These are phyloP conservation scores for Tuber microsphaerosporum DNA, from an alignment of 495 filamentous ascomycete genomes.

Conservation along the genomic window DNA sequence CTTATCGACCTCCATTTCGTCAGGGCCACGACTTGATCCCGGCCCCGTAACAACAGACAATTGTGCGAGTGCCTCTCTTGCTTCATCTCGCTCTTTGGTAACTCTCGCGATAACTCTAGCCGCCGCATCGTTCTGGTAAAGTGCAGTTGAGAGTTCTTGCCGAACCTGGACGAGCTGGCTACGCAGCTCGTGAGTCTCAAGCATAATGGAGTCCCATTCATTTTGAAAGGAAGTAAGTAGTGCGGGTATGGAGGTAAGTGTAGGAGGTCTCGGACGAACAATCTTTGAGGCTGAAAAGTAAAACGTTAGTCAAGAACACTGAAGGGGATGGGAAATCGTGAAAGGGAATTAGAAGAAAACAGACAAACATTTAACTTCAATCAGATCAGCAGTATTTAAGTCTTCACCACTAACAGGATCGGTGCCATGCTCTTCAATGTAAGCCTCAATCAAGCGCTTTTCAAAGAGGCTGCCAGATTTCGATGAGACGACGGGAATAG, in stretches of 20 bases:
- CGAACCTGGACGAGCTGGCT: conserved; percentile 82
- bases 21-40: conserved; percentile 51
- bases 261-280: conserved; percentile 83
- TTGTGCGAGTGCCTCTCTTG: conserved; percentile 81
- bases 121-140: conserved; percentile 95
- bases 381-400: conserved; percentile 73
- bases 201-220: conserved; percentile 90
- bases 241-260: conserved; percentile 93
- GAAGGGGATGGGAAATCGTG: no score
- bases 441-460: conserved; percentile 87
- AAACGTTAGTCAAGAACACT: conserved; percentile 2
- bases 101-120: conserved; percentile 85
- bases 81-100: conserved; percentile 83
- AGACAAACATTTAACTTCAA: conserved; percentile 63
- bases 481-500: conserved; percentile 85
- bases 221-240: conserved; percentile 94
- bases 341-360: neutral
- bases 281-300: conserved; percentile 54
- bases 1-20: conserved; percentile 85
- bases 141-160: conserved; percentile 84
- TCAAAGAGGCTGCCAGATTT: conserved; percentile 95
- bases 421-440: conserved; percentile 87
- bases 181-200: conserved; percentile 81
- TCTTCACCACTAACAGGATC: conserved; percentile 90
- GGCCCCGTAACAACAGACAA: conserved; percentile 61